Evolutionary conservation across 2,329 filamentous ascomycete genomes (phyloP), one percentile per base, ranked within the genome.

Genomic region (Parascedosporium putredinis): DNA sequence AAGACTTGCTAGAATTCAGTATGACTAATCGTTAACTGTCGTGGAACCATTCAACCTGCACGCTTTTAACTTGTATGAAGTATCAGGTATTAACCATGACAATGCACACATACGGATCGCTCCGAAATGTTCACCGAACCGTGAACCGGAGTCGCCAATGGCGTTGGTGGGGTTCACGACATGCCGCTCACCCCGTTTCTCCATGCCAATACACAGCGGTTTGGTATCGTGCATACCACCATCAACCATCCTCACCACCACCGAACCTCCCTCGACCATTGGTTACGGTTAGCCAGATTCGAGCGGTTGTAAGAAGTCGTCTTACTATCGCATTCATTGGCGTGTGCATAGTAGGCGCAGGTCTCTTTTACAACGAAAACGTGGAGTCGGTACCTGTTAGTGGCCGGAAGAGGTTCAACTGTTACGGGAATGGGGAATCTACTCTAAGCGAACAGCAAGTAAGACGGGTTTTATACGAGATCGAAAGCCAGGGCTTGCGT

Each of bases 311-410:
- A 23, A 62, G 63, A 33, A 65, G 64, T 51, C 64, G 64, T 22
- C 63, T 58, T 47, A 69, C 69, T 42, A 63, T 66, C 50, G 57
- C 67, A 24, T 63, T 76, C 12, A 60, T 72, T 14, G 55, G 67
- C 1, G 53, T 68, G 12, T 67, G 69, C 24, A 61, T 69, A 14
- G 58, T 64, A n/a, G 69, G 65, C 40, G 76, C 74, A 3, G 58
- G 71, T 2, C 60, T 61, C 7, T 81, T 88, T 61, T 89, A 88
- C 68, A 69, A 81, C 50, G 72, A 68, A 60, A 84, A 89, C 60
- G 68, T 86, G 38, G 83, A 91, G 63, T 76, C 75, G 27, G 85
- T 90, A 12, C 85, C 86, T 2, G 75, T 88, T 5, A 84, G 81
- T 4, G 83, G 84, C 0, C 77, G 87, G 7, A 72, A 72, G 57